phyloP scores from a whole-genome alignment of 768 basidiomycete species.

The Exidia glandulosa region DNA sequence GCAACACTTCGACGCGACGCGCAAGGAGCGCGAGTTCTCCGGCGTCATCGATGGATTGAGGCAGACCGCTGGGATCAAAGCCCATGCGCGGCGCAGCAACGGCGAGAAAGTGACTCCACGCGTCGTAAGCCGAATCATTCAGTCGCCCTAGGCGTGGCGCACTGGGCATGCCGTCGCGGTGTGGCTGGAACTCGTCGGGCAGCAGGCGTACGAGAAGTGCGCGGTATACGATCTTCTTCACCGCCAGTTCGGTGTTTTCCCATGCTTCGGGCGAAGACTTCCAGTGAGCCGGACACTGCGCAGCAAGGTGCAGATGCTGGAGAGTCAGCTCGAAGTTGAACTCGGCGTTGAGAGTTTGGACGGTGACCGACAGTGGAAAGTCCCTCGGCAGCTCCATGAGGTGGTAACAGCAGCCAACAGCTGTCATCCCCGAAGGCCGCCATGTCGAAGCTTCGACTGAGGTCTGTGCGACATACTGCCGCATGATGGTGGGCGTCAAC shows the following conservation, averaged over 20 bases:
- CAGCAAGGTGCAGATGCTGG: conserved; percentile 56
- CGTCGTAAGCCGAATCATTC: conserved; percentile 35
- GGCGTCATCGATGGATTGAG: neutral
- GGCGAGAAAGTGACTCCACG: conserved; percentile 40
- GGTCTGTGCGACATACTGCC: conserved; percentile 30
- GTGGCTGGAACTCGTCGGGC: conserved; percentile 3
- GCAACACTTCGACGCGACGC: conserved; percentile 43
- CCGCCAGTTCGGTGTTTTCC: conserved; percentile 34
- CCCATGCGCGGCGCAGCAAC: conserved; percentile 18
- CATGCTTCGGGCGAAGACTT: conserved; percentile 22
- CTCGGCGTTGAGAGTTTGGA: conserved; percentile 10
- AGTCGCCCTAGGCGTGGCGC: conserved; percentile 39
- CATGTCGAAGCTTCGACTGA: neutral
- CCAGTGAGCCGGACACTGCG: conserved; percentile 63
- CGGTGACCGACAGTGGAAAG: conserved; percentile 38
- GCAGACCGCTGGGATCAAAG: conserved; percentile 1
- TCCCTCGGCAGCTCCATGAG: conserved; percentile 43
- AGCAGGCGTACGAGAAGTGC: conserved; percentile 40
- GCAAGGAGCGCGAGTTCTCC: conserved; percentile 15
- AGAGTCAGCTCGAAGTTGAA: conserved; percentile 25
- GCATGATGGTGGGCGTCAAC: conserved; percentile 54
- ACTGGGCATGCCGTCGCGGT: conserved; percentile 1
- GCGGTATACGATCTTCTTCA: conserved; percentile 63
- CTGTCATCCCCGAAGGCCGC: conserved; percentile 34
- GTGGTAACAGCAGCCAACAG: conserved; percentile 77